These are phyloP conservation scores for Talaromyces sp. DNA, from an alignment of 2,329 filamentous ascomycete species.

Conservation along the genomic window DNA sequence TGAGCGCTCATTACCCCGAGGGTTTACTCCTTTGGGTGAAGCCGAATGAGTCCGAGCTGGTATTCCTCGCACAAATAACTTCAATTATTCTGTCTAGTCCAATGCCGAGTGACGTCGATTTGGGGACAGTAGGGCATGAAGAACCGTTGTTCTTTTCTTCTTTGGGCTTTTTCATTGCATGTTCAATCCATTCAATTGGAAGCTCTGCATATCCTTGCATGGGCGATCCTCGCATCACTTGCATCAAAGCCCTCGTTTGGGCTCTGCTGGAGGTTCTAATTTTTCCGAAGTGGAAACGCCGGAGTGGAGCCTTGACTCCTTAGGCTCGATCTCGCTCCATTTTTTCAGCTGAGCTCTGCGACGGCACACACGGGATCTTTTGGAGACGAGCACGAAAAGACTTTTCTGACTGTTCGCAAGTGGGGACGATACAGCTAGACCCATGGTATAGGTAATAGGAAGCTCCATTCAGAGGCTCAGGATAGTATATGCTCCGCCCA, in stretches of 20 bases:
- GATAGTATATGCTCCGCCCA: slow-evolving; percentile 8
- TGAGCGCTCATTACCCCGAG: not conserved
- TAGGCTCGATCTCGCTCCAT: slow-evolving; percentile 37
- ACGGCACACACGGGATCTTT: slow-evolving; percentile 27
- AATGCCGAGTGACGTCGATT: slow-evolving; percentile 1
- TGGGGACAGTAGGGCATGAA: not conserved
- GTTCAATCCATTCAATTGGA: slow-evolving; percentile 11
- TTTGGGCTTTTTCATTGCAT: slow-evolving; percentile 1
- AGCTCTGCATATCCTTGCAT: slow-evolving; percentile 21
- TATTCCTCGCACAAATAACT: not conserved
- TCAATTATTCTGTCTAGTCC: not conserved
- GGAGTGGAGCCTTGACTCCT: slow-evolving; percentile 28
- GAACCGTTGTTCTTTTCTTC: not conserved
- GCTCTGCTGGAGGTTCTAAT: slow-evolving; percentile 27
- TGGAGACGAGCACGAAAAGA: slow-evolving; percentile 15
- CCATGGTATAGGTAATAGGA: slow-evolving; percentile 26
- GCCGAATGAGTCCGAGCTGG: slow-evolving; percentile 8
- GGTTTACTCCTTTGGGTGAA: slow-evolving; percentile 1
- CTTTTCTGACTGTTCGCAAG: slow-evolving; percentile 11
- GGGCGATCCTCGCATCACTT: slow-evolving; percentile 26
- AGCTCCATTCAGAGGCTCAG: slow-evolving; percentile 3
- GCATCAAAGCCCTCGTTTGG: slow-evolving; percentile 21
- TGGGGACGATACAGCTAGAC: slow-evolving; percentile 22
- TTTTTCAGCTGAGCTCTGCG: slow-evolving; percentile 24
- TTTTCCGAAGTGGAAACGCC: slow-evolving; percentile 36